phyloP scores from a whole-genome alignment of 495 filamentous ascomycete genomes.

The Platismatia glauca region DNA sequence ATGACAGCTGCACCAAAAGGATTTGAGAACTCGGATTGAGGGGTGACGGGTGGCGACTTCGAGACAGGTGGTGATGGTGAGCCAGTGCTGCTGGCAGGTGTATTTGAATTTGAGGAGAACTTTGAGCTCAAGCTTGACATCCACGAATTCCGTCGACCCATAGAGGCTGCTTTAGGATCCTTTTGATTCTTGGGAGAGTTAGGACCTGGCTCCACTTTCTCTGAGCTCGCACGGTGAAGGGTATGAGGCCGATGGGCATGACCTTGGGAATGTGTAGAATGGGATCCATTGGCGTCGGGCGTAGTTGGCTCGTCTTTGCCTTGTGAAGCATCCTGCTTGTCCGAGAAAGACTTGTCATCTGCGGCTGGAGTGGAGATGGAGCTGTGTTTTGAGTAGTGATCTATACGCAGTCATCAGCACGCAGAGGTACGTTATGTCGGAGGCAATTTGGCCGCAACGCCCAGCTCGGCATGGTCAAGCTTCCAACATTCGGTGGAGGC shows the following conservation, averaged over 20 bases:
- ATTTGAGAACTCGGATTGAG: constrained; percentile 37
- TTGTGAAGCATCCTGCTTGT: neutral
- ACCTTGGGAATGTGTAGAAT: constrained; percentile 8
- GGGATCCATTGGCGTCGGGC: constrained; percentile 12
- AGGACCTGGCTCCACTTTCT: constrained; percentile 22
- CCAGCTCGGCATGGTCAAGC: neutral
- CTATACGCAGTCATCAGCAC: constrained; percentile 3
- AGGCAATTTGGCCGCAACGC: neutral
- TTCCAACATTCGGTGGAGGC: neutral
- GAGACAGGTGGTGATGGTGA: constrained; percentile 34
- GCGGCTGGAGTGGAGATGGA: neutral
- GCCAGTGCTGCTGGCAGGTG: constrained; percentile 36
- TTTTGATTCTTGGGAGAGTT: constrained; percentile 26
- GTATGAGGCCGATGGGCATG: constrained; percentile 23
- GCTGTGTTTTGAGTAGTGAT: constrained; percentile 13
- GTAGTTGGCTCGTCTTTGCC: constrained; percentile 5
- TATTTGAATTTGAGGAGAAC: constrained; percentile 62
- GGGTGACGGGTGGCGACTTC: constrained; percentile 37
- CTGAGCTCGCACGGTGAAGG: constrained; percentile 22
- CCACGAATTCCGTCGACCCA: constrained; percentile 68
- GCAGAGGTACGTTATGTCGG: neutral
- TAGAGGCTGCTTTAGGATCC: constrained; percentile 30
- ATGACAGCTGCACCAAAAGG: constrained; percentile 45
- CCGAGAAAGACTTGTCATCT: constrained; percentile 3
- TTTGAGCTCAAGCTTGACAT: constrained; percentile 87